These are phyloP conservation scores for Fusarium torreyae DNA, from an alignment of 2,329 filamentous ascomycete genomes.

Conservation along the genomic window DNA sequence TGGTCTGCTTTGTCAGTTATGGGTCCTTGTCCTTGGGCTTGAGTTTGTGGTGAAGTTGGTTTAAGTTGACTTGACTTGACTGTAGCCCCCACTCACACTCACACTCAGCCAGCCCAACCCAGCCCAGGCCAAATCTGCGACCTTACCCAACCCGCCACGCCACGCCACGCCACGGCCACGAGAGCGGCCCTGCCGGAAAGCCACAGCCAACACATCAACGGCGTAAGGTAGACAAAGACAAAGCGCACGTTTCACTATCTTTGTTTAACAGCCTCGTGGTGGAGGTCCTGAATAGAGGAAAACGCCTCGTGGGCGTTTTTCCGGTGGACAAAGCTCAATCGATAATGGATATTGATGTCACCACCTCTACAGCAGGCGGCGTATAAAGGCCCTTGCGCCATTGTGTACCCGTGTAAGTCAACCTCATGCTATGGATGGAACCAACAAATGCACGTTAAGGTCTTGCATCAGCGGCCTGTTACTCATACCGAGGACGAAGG, in stretches of 20 bases:
- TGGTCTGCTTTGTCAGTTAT: neutral
- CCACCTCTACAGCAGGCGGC: slow-evolving; percentile 1
- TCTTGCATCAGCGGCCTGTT: slow-evolving; percentile 7
- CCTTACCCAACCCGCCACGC: slow-evolving; percentile 36
- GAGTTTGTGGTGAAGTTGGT: slow-evolving; percentile 38
- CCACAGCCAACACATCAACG: slow-evolving; percentile 33
- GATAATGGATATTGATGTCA: slow-evolving; percentile 12
- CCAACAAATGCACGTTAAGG: slow-evolving; percentile 1
- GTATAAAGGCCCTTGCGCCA: neutral
- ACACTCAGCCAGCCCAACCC: slow-evolving; percentile 23
- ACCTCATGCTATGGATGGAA: slow-evolving; percentile 1
- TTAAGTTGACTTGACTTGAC: slow-evolving; percentile 41
- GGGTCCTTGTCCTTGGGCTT: slow-evolving; percentile 1
- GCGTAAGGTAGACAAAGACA: neutral
- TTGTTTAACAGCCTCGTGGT: slow-evolving; percentile 28
- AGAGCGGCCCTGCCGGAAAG: slow-evolving; percentile 35
- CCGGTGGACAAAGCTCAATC: neutral
- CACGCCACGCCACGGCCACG: slow-evolving; percentile 33
- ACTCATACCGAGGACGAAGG: neutral
- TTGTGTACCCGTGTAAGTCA: slow-evolving; percentile 20
- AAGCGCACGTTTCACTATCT: slow-evolving; percentile 20
- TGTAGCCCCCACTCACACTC: slow-evolving; percentile 36
- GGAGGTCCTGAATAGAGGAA: slow-evolving; percentile 1
- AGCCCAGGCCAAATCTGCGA: slow-evolving; percentile 50
- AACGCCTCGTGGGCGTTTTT: slow-evolving; percentile 31